Evolutionary conservation across 192 early-diverging fungal species (phyloP), one percentile per base, ranked within the genome.

Genomic region (Coemansia sp.): DNA sequence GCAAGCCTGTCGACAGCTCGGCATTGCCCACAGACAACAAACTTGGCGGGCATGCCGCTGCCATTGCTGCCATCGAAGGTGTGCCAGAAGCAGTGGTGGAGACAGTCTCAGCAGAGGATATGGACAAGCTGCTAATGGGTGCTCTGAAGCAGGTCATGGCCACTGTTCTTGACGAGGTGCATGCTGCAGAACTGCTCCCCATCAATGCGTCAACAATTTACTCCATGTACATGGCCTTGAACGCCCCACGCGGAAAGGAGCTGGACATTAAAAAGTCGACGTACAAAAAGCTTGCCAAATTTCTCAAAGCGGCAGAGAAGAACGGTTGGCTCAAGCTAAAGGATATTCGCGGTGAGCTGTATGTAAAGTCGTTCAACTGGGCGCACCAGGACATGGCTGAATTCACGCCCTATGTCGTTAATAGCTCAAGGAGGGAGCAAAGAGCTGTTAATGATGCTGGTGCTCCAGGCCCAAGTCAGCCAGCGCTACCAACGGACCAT

Each of bases 271-370:
- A 90, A 66, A 83, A 86, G 43, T 90, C 91, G 5, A 81, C 79
- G 23, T 88, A 83, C 77, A 96, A 96, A 68, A 94, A 95, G 71
- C 53, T 88, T 26, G 78, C 83, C 55, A 96, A 94, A 65, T 94
- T 94, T 65, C 68, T 94, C 48, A 96, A 94, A 56, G 82, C 76
- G 10, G 86, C 86, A 60, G 94, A 96, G 42, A 96, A 96, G 67
- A 73, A 77, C 22, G 94, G 90, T 18, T 52, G 88, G 10, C 49
- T 94, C 22, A 89, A 91, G 64, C 70, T 88, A 15, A 96, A 94
- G 64, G 94, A 92, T 25, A 73, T 79, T 21, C 73, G 73, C 11
- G 73, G 73, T 5, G 73, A 77, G 26, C 6, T 43, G 41, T 58
- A 69, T 38, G 31, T 77, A 26, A 77, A 77, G 58, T 60, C 61